Base-by-base conservation (phyloP, 257 asterid genomes). In the Rhazya stricta region DNA sequence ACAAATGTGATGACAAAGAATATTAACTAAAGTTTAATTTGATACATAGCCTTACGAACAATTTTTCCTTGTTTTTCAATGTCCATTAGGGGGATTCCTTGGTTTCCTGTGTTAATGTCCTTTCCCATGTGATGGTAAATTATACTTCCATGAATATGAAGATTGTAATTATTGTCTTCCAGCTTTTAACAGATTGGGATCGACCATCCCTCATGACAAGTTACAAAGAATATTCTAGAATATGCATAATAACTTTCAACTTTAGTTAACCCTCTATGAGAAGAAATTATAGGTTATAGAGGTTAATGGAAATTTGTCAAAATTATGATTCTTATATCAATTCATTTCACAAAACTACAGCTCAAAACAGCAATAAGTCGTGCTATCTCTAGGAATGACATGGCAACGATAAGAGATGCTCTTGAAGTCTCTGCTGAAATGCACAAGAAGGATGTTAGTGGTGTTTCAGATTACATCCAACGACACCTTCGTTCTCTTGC, bases 361-460 rank as follows among this genome's bases (percentile, higher is more conserved):
- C 95, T 94, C 72, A 94, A 94, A 85, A 94, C 97, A 68, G 97
- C 99, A 71, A 84, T 90, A 50, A 87, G 79, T 76, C 97, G 87
- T 74, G 99, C 97, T 81, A 87, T 83, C 67, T 87, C 97, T 82
- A 91, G 99, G 79, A 94, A 84, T 92, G 99, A 94, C 90, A 89
- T 94, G 97, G 94, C 88, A 79, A 94, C 98, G 68, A 85, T 86
- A 74, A 87, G 98, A 80, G 99, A 94, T 84, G 97, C 97, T 80
- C 97, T 94, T 81, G 97, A 94, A 88, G 99, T 94, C 74, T 94
- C 99, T 66, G 93, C 97, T 72, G 97, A 89, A 83, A 90, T 94
- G 97, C 90, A 86, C 85, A 94, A 94, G 80, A 87, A 81, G 88
- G 99, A 92, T 71, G 73, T 65, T 27, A 94, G 88, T 80, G 91